phyloP scores from a whole-genome alignment of 768 basidiomycete genomes.

The Rhodotorula paludigena region DNA sequence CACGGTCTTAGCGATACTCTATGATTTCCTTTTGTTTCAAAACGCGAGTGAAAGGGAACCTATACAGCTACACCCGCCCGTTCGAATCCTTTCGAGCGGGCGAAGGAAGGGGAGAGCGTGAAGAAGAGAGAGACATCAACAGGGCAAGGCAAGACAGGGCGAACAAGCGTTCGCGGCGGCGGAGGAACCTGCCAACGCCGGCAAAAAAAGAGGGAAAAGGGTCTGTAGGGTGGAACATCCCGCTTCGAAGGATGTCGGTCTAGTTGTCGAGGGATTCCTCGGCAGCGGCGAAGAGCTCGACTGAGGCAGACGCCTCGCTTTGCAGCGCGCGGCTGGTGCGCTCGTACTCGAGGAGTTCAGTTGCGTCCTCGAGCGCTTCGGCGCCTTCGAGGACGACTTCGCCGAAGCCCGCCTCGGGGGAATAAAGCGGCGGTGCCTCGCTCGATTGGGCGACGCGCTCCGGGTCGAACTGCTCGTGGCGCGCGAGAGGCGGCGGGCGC shows the following conservation, averaged over 20 bases:
- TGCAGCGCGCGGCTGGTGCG: neutral
- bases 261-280: conserved; percentile 13
- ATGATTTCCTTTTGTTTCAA: too few species aligned
- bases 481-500: neutral
- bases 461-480: neutral
- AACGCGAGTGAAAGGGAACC: too few species aligned
- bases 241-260: conserved; percentile 68
- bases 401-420: neutral
- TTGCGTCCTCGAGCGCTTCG: neutral
- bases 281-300: neutral
- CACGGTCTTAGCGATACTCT: too few species aligned
- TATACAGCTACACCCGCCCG: too few species aligned
- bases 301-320: too few species aligned
- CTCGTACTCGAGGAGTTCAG: neutral
- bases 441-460: neutral
- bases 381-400: neutral
- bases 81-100: too few species aligned
- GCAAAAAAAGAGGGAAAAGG: too few species aligned
- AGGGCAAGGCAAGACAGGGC: too few species aligned
- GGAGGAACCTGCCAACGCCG: too few species aligned
- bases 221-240: conserved; percentile 67
- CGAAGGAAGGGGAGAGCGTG: too few species aligned
- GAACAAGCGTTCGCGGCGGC: too few species aligned
- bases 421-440: neutral
- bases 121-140: too few species aligned